These are phyloP conservation scores for Gossypium laxum DNA, from an alignment of 441 rosid species.

Conservation along the genomic window DNA sequence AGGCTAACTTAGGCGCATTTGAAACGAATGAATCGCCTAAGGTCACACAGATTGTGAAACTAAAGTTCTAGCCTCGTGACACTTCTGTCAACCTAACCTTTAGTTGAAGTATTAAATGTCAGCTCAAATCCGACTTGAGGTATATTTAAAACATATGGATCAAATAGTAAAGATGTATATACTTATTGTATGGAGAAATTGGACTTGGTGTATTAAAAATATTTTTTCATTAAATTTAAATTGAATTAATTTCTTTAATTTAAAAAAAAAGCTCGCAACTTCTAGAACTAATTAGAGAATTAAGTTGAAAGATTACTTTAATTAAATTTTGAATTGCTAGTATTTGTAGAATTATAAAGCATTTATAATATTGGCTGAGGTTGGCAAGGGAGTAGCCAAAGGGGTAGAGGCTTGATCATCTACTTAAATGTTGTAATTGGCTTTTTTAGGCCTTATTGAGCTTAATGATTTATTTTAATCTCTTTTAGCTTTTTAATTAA, in stretches of 20 bases:
- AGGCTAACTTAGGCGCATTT: background rate
- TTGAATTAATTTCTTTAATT: background rate
- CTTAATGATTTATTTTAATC: background rate
- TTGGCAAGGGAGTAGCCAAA: background rate
- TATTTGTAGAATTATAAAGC: background rate
- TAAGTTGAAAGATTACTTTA: background rate
- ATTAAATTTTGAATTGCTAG: background rate
- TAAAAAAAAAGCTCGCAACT: background rate
- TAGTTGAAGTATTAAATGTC: background rate
- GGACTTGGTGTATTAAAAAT: background rate
- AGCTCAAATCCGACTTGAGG: background rate
- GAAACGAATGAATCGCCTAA: background rate
- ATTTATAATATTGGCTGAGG: background rate
- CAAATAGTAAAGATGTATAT: background rate
- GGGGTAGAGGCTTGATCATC: background rate
- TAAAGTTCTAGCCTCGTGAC: background rate
- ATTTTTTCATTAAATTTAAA: too few species aligned
- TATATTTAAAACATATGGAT: background rate
- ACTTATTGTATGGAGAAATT: background rate
- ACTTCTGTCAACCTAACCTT: background rate
- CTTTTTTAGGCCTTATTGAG: background rate
- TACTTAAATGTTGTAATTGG: background rate
- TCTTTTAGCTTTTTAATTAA: too few species aligned
- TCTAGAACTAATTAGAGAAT: background rate
- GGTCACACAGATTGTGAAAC: background rate